Evolutionary conservation across 2,329 filamentous ascomycete genomes (phyloP), one percentile per base, ranked within the genome.

Genomic region (Immersiporthe knoxdaviesiana): DNA sequence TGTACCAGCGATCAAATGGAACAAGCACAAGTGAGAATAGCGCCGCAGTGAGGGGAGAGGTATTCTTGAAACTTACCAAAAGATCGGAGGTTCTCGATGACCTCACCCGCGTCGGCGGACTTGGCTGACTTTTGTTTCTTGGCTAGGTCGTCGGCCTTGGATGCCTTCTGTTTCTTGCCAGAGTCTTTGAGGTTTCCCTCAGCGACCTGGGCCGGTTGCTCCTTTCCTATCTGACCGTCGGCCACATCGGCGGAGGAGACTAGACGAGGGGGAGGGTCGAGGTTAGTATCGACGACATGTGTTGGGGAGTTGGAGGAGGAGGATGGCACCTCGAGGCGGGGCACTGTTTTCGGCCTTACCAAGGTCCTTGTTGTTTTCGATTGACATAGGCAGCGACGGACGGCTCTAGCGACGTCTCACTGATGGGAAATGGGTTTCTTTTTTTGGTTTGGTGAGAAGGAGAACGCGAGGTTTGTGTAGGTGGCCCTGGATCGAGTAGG

Each of bases 341-440:
- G 65, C 65, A 56, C 24, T 21, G 61, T 18, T 39, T 62, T 68
- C 54, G 32, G 58, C 87, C 92, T 81, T 85, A 96, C 92, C 92
- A 90, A 93, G 93, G 88, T 91, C 90, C 90, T 96, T 96, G 85
- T 97, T 92, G 89, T 97, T 97, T 94, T 96, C 92, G 92, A 96
- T 96, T 90, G 93, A 96, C 93, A 96, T 96, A 94, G 77, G 78
- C 76, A 85, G 84, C 84, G 84, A 86, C 83, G 79, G 84, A 86
- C 83, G 77, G 81, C 79, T 81, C 77, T 77, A 75, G 44, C 76
- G 79, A 80, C 79, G 81, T 79, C 84, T 86, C 83, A 71, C 67
- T 72, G 72, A 72, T 72, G 68, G 73, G 71, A 71, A 73, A 68
- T 65, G 63, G 66, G 68, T 62, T 71, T 70, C 60, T 66, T 59